phyloP scores from a whole-genome alignment of 148 eudicot species.

The Bassia scoparia region DNA sequence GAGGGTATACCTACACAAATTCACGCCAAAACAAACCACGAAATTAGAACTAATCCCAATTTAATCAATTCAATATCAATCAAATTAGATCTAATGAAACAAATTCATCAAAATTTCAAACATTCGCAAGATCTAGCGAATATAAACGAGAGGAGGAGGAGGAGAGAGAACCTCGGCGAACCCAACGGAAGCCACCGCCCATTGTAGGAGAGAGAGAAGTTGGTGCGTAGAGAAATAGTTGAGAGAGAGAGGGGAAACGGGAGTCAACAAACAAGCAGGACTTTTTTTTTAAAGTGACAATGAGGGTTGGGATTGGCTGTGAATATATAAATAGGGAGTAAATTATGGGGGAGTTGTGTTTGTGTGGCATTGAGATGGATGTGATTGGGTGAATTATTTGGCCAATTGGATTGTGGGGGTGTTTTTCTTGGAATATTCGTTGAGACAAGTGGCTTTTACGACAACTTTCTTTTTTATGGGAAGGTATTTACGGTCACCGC shows the following conservation, averaged over 20 bases:
- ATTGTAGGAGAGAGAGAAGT: not conserved
- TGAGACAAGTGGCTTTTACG: not conserved
- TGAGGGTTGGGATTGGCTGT: no score
- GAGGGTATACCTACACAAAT: slow-evolving; percentile 60
- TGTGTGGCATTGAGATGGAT: no score
- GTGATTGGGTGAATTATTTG: no score
- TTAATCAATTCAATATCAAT: not conserved
- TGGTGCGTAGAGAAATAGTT: not conserved
- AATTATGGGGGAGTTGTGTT: no score
- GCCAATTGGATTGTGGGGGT: not conserved
- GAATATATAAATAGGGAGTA: no score
- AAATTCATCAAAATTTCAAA: not conserved
- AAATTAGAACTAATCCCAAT: not conserved
- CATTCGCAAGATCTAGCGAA: not conserved
- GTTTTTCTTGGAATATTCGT: not conserved
- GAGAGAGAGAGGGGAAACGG: not conserved
- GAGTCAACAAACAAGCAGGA: slow-evolving; percentile 12
- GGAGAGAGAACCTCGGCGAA: slow-evolving; percentile 59
- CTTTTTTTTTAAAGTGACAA: not conserved
- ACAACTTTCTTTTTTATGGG: no score
- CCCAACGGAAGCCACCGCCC: slow-evolving; percentile 48
- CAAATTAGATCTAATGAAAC: slow-evolving; percentile 24
- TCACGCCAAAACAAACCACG: not conserved
- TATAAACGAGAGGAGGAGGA: not conserved
- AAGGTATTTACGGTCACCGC: no score